Conservation (phyloP, 2,329 filamentous ascomycete genomes). For the Arthrobotrys conoides region DNA sequence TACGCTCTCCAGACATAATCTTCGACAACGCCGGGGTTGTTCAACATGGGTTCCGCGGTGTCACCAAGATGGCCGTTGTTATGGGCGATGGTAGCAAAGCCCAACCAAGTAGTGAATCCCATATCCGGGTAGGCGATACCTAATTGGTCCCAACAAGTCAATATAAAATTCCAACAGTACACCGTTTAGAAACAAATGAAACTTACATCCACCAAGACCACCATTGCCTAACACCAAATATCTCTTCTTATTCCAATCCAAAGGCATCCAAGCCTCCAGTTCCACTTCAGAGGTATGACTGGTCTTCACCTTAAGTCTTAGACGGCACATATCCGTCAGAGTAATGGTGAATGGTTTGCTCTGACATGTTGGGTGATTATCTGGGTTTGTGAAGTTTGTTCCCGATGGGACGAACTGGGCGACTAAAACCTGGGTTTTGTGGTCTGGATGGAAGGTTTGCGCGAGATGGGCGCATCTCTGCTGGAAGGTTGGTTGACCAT, state of each 20-base stretch:
- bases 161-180: not conserved
- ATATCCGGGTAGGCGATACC: conserved; percentile 30
- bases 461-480: conserved; percentile 64
- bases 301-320: conserved; percentile 29
- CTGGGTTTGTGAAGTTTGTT: conserved; percentile 67
- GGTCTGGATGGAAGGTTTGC: conserved; percentile 64
- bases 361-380: conserved; percentile 67
- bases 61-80: conserved; percentile 51
- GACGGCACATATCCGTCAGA: conserved; percentile 29
- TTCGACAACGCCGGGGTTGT: conserved; percentile 45
- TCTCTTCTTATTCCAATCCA: conserved; percentile 26
- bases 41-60: conserved; percentile 23
- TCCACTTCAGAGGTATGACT: conserved; percentile 27
- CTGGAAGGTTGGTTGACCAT: not conserved
- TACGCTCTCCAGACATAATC: conserved; percentile 50
- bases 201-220: conserved; percentile 39
- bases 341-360: not conserved
- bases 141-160: not conserved
- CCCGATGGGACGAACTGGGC: conserved; percentile 67
- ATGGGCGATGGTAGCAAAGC: conserved; percentile 40
- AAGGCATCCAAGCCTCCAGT: conserved; percentile 44
- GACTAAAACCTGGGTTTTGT: conserved; percentile 66
- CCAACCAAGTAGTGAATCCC: conserved; percentile 12
- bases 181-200: not conserved
- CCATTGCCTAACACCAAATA: conserved; percentile 31